Base-by-base conservation (phyloP, 805 yeast genomes). In the Soucietia sequanensis region DNA sequence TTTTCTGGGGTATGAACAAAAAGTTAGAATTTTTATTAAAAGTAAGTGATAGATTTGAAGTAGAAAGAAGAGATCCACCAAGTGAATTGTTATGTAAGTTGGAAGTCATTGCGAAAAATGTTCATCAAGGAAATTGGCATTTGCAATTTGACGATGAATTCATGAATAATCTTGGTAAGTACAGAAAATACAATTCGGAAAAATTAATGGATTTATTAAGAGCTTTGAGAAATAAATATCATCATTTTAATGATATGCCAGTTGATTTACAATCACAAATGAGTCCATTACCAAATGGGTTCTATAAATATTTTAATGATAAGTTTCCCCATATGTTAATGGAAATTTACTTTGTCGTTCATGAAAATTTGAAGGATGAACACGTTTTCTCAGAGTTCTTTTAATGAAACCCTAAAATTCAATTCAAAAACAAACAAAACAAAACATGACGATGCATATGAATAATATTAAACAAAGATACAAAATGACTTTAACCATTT, bases 211-310 rank as follows among this genome's bases (percentile, higher is more conserved):
- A 93, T 56, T 62, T 93, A 33, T 61, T 93, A 39, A 69, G 99
- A 39, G 96, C 96, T 0, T 60, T 93, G 47, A 72, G 99, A 49
- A 93, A 93, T 64, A 93, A 93, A 58, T 83, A 87, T 52, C 98
- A 93, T 58, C 99, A 93, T 58, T 91, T 75, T 58, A 88, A 88
- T 61, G 99, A 93, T 56, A 63, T 90, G 53, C 96, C 96, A 1
- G 70, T 62, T 7, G 75, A 67, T 10, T 68, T 93, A 38, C 79
- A 77, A 34, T 55, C 53, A 11, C 70, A 76, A 32, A 83, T 93
- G 77, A 82, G 87, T 13, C 83, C 91, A 0, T 61, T 88, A 18
- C 96, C 97, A 0, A 78, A 78, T 32, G 96, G 95, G 0, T 93
- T 86, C 54, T 84, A 87, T 58, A 59, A 66, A 28, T 93, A 85